phyloP scores from a whole-genome alignment of 2,329 filamentous ascomycete species.

The Amylocarpus encephaloides region DNA sequence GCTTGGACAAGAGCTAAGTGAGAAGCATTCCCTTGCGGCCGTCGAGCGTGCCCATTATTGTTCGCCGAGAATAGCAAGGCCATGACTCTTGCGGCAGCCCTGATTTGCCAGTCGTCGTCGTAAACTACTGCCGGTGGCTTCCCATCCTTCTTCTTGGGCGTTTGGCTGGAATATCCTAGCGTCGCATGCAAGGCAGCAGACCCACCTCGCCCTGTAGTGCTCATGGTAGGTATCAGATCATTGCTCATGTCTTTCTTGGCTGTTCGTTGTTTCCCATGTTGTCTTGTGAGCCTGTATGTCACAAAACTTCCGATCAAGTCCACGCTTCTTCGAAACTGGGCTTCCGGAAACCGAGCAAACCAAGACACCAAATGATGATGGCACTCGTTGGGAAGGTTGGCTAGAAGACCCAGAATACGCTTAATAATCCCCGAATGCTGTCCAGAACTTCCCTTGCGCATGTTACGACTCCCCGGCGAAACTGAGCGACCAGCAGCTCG shows the following conservation, averaged over 20 bases:
- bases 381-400: conserved; percentile 67
- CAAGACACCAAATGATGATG: conserved; percentile 73
- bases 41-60: conserved; percentile 42
- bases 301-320: conserved; percentile 74
- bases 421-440: conserved; percentile 82
- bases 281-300: conserved; percentile 69
- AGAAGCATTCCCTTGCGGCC: conserved; percentile 32
- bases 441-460: conserved; percentile 37
- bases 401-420: conserved; percentile 71
- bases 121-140: conserved; percentile 56
- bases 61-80: conserved; percentile 79
- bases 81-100: conserved; percentile 72
- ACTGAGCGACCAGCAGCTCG: conserved; percentile 6
- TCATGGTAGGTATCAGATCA: conserved; percentile 68
- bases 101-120: conserved; percentile 83
- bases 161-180: conserved; percentile 48
- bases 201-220: conserved; percentile 52
- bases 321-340: conserved; percentile 65
- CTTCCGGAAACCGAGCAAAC: conserved; percentile 65
- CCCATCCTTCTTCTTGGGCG: conserved; percentile 49
- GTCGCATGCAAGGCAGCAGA: conserved; percentile 69
- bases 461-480: conserved; percentile 10
- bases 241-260: conserved; percentile 54
- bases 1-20: conserved; percentile 35
- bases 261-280: conserved; percentile 60